Percentiles rank a stretch among this genome's conserved stretches.
Evolutionary conservation across 2,329 filamentous ascomycete genomes (phyloP).

Genomic region (Diaporthe australafricana): DNA sequence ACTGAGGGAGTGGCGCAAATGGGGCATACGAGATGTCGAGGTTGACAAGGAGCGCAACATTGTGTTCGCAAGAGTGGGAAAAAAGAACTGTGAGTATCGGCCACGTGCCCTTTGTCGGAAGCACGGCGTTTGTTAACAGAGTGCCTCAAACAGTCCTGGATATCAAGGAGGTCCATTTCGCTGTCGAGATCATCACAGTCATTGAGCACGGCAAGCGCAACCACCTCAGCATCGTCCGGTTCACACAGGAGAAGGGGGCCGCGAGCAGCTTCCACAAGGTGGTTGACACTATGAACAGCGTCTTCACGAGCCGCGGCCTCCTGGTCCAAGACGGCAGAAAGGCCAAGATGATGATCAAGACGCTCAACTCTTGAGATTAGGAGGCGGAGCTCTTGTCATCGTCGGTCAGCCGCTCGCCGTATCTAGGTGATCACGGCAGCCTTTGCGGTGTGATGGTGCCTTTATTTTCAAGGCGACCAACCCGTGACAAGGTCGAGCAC

Average conservation of each 20-base stretch:
- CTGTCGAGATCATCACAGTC: conserved; percentile 87
- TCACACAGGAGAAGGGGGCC: conserved; percentile 92
- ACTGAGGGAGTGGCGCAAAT: conserved; percentile 82
- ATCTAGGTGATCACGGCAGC: neutral
- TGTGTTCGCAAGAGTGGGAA: conserved; percentile 81
- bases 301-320: conserved; percentile 73
- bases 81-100: conserved; percentile 78
- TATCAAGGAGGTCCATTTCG: conserved; percentile 89
- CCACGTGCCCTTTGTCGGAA: neutral
- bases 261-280: conserved; percentile 90
- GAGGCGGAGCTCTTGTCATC: conserved; percentile 27
- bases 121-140: conserved; percentile 15
- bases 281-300: conserved; percentile 78
- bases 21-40: conserved; percentile 83
- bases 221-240: conserved; percentile 82
- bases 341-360: conserved; percentile 80
- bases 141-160: conserved; percentile 71
- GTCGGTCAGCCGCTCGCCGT: conserved; percentile 16
- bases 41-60: conserved; percentile 84
- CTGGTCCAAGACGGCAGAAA: conserved; percentile 76
- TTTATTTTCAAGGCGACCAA: neutral
- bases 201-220: conserved; percentile 85
- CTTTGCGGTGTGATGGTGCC: conserved; percentile 17
- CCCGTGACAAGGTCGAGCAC: neutral
- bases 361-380: conserved; percentile 62